Evolutionary conservation across 2,329 filamentous ascomycete genomes (phyloP).

Genomic region (Cladosporium sphaerospermum): DNA sequence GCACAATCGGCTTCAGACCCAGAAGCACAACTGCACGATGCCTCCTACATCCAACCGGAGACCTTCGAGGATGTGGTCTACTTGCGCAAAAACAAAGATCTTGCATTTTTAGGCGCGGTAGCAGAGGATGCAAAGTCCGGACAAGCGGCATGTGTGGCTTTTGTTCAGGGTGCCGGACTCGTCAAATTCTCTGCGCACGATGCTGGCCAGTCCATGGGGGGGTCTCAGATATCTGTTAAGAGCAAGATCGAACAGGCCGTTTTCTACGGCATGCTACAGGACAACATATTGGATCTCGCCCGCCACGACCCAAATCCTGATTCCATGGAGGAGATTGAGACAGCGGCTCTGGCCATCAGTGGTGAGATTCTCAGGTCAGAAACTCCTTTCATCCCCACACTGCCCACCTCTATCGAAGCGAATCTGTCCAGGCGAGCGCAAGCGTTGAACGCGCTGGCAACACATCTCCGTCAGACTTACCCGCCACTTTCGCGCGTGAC

Average conservation of each 20-base stretch:
- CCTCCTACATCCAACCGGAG: conserved; percentile 56
- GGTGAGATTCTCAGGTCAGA: conserved; percentile 73
- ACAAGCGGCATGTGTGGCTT: conserved; percentile 41
- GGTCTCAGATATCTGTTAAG: conserved; percentile 63
- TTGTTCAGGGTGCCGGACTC: conserved; percentile 53
- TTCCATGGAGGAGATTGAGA: conserved; percentile 61
- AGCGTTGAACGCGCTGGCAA: conserved; percentile 69
- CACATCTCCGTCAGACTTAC: conserved; percentile 61
- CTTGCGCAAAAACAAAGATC: conserved; percentile 52
- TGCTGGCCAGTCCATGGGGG: conserved; percentile 54
- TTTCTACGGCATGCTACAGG: conserved; percentile 72
- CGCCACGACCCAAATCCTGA: conserved; percentile 59
- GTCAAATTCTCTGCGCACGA: conserved; percentile 49
- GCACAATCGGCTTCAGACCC: conserved; percentile 57
- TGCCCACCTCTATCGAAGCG: conserved; percentile 68
- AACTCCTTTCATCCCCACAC: conserved; percentile 64
- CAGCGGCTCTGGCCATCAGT: conserved; percentile 73
- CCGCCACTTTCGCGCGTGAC: conserved; percentile 58
- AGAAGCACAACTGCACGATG: conserved; percentile 66
- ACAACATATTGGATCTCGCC: conserved; percentile 83
- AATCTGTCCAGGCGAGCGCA: conserved; percentile 68
- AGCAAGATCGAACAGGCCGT: conserved; percentile 91
- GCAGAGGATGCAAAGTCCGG: conserved; percentile 39
- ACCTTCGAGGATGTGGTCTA: conserved; percentile 84
- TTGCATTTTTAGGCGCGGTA: conserved; percentile 45